Evolutionary conservation across 2,329 filamentous ascomycete species (phyloP), one percentile per base, ranked within the genome.

Genomic region (Colletotrichum aenigma): DNA sequence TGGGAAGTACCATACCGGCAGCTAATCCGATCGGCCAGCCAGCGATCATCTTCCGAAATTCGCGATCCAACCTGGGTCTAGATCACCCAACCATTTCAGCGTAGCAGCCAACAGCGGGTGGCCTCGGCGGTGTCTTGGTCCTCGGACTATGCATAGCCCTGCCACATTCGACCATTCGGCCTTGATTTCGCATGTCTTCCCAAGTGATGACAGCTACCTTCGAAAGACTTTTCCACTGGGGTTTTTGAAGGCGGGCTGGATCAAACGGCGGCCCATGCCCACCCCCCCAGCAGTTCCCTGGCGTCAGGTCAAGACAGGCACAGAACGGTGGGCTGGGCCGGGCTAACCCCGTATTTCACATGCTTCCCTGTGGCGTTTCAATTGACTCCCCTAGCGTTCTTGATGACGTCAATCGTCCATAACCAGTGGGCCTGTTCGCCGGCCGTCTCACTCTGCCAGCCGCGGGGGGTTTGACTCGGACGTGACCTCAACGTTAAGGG

Each of bases 351-450:
- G 65, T 38, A 71, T 73, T 52, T 75, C 73, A 75, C 73, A 73
- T 75, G 73, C 70, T 73, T 65, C 70, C 56, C 34, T 16, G 64
- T 70, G 30, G 64, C 48, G 73, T 75, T 75, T 75, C 73, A 73
- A 68, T 58, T 13, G 61, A 32, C 56, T 64, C 58, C 58, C 70
- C 64, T 75, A 68, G 64, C 73, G 70, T 75, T 73, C 73, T 12
- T 65, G 18, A 64, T 75, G 73, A 75, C 73, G 73, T 75, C 73
- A 75, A 65, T 43, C 21, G 26, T 36, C 26, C 43, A 60, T 62
- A 65, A 69, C 28, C 34, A 28, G 70, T 73, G 70, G 73, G 70
- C 70, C 70, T 75, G 52, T 67, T 68, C 64, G 70, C 73, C 64
- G 18, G 34, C 24, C 69, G 64, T 73, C 56, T 56, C 73, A 75